A percentile compares a stretch with the other conserved stretches of the same genome.
phyloP scores from a whole-genome alignment of 2,329 filamentous ascomycete species.

The Thermothelomyces thermophilus region DNA sequence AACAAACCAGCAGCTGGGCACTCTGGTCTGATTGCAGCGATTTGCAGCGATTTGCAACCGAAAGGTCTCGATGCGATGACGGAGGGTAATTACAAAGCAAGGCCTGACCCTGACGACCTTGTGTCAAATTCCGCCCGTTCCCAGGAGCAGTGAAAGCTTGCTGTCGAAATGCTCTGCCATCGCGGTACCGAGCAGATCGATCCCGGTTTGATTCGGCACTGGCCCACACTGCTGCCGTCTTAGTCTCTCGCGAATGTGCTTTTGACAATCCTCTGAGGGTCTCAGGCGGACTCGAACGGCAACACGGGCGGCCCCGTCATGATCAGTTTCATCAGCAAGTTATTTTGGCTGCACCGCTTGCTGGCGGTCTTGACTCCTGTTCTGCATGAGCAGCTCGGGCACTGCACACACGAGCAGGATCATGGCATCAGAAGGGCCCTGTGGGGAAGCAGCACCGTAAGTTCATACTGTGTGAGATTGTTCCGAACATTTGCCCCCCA shows the following conservation, averaged over 20 bases:
- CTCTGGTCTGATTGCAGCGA: not conserved
- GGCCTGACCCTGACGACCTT: not conserved
- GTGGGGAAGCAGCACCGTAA: not conserved
- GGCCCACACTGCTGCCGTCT: no score
- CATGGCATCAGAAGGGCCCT: not conserved
- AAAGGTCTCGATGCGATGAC: not conserved
- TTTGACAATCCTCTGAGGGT: no score
- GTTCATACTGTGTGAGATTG: slow-evolving; percentile 1
- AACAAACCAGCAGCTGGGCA: not conserved
- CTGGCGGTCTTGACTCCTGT: not conserved
- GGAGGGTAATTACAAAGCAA: not conserved
- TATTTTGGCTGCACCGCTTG: not conserved
- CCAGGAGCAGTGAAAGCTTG: no score
- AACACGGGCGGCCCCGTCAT: no score
- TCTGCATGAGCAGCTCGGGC: no score
- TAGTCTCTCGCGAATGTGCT: no score
- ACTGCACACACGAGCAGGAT: no score
- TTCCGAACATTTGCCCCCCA: not conserved
- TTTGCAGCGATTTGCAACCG: not conserved
- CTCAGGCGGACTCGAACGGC: no score
- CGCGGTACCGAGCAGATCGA: no score
- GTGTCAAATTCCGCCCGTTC: not conserved
- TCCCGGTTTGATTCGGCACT: no score
- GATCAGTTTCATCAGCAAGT: no score
- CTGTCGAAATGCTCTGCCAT: no score